These are phyloP conservation scores for Pichia heedii DNA, from an alignment of 805 yeast genomes.

Conservation along the genomic window DNA sequence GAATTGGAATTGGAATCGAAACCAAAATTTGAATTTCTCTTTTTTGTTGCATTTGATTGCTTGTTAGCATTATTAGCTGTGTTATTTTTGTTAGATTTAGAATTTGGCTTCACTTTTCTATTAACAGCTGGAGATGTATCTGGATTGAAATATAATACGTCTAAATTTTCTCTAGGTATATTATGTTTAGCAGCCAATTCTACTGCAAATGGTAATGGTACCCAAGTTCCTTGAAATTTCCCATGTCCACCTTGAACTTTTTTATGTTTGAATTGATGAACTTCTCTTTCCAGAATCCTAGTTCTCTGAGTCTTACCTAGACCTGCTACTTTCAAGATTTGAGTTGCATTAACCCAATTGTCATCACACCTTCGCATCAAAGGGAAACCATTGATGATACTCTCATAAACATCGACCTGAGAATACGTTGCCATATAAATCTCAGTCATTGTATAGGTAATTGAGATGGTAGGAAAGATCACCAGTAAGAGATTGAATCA, in stretches of 20 bases:
- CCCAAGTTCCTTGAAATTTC: constrained; percentile 81
- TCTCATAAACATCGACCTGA: constrained; percentile 47
- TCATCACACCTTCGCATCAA: constrained; percentile 86
- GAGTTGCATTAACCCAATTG: constrained; percentile 91
- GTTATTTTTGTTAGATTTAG: neutral
- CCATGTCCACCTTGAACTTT: constrained; percentile 85
- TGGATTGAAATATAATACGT: constrained; percentile 46
- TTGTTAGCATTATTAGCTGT: too few species aligned
- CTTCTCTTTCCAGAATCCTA: constrained; percentile 65
- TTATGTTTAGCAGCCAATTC: constrained; percentile 45
- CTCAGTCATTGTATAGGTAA: neutral
- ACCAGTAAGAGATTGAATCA: too few species aligned
- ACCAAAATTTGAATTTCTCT: too few species aligned
- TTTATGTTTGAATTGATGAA: constrained; percentile 56
- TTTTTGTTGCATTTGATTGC: too few species aligned
- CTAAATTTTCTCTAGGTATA: constrained; percentile 41
- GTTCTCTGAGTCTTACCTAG: constrained; percentile 76
- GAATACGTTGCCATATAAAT: constrained; percentile 39
- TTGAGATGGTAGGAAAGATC: too few species aligned
- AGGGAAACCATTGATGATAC: constrained; percentile 61
- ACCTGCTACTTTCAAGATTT: constrained; percentile 67
- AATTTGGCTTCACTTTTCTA: neutral
- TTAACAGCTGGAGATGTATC: constrained; percentile 34
- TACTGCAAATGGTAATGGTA: constrained; percentile 59
- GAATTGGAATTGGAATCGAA: too few species aligned